A percentile compares a stretch with the other conserved stretches of the same genome.
Evolutionary conservation across 306 rosid genomes (phyloP).

Genomic region (Lagenaria siceraria): DNA sequence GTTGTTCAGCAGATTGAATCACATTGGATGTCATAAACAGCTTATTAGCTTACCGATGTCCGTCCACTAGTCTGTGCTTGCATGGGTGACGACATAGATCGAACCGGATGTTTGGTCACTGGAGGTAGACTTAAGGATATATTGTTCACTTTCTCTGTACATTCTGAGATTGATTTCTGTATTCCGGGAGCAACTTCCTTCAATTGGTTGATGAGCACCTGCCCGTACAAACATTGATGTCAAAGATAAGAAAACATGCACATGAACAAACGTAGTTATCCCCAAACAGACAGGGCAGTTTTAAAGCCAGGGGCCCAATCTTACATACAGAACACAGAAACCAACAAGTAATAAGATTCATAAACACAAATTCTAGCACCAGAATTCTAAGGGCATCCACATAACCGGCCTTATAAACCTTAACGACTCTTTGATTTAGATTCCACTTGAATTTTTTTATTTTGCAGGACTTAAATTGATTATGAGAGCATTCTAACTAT

Average conservation of each 20-base stretch:
- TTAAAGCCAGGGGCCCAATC: background rate
- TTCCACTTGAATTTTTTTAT: too few relatives aligned
- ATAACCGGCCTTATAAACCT: background rate
- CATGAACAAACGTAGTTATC: background rate
- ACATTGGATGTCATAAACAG: background rate
- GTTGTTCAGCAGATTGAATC: background rate
- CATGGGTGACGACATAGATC: slow-evolving; percentile 57
- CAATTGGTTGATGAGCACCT: slow-evolving; percentile 96
- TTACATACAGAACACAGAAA: background rate
- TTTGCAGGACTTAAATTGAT: background rate
- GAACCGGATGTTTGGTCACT: slow-evolving; percentile 46
- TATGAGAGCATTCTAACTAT: background rate
- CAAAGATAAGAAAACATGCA: slow-evolving; percentile 6
- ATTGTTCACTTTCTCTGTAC: slow-evolving; percentile 80
- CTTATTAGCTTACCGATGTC: slow-evolving; percentile 38
- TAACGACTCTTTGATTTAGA: background rate
- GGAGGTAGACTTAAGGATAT: slow-evolving; percentile 62
- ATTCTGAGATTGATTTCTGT: slow-evolving; percentile 86
- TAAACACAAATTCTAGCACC: background rate
- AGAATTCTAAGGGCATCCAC: background rate
- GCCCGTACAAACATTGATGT: slow-evolving; percentile 11
- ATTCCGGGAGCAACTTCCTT: slow-evolving; percentile 96
- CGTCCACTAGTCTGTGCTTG: slow-evolving; percentile 72
- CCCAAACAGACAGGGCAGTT: background rate
- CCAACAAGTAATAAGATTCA: background rate